phyloP scores from a whole-genome alignment of 2,329 filamentous ascomycete genomes.

The Hypoxylon sp. region DNA sequence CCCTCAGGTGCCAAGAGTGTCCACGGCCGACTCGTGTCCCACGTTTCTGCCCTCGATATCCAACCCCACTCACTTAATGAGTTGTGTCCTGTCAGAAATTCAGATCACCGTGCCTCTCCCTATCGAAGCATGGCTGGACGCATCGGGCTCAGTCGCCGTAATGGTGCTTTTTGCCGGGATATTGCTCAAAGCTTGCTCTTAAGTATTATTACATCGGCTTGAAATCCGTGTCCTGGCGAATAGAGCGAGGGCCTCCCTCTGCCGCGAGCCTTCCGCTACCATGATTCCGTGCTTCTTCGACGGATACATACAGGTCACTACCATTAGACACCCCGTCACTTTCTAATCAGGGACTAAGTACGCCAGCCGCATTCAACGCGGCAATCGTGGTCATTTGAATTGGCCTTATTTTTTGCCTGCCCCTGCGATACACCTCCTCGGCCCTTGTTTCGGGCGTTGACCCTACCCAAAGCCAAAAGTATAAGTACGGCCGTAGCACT shows the following conservation, averaged over 20 bases:
- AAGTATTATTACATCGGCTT: conserved; percentile 39
- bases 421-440: conserved; percentile 38
- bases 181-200: conserved; percentile 36
- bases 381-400: conserved; percentile 41
- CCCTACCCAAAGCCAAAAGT: conserved; percentile 32
- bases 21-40: conserved; percentile 40
- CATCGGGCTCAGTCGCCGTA: conserved; percentile 43
- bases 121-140: conserved; percentile 45
- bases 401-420: conserved; percentile 29
- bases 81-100: conserved; percentile 43
- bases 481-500: conserved; percentile 46
- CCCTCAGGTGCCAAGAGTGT: conserved; percentile 40
- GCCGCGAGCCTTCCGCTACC: conserved; percentile 44
- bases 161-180: conserved; percentile 44
- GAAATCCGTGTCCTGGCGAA: conserved; percentile 39
- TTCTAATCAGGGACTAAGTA: conserved; percentile 37
- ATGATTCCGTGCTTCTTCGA: conserved; percentile 44
- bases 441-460: conserved; percentile 41
- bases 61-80: conserved; percentile 44
- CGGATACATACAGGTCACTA: conserved; percentile 41
- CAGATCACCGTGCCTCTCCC: conserved; percentile 40
- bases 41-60: conserved; percentile 40
- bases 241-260: conserved; percentile 38
- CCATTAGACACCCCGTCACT: conserved; percentile 34
- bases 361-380: conserved; percentile 43